A percentile compares a stretch with the other conserved stretches of the same genome.
Evolutionary conservation across 192 early-diverging fungal genomes (phyloP).

Genomic region (Piromyces finnis): DNA sequence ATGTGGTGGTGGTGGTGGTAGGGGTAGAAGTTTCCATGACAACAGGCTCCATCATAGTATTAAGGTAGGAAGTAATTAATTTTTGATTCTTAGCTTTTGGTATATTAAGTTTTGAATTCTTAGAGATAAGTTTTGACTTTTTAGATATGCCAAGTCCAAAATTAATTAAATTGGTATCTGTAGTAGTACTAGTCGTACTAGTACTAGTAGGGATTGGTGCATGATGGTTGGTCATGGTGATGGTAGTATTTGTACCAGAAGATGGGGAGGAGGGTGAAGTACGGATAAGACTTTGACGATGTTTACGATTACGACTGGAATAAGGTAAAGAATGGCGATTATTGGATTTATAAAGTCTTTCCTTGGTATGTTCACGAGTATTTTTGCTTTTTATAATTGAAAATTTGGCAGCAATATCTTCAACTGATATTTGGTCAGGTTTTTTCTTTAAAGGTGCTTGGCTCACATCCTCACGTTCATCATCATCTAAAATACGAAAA

Average conservation of each 20-base stretch:
- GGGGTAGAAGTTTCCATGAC: background rate
- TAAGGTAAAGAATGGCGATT: background rate
- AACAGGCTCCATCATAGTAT: background rate
- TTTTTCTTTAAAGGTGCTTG: no score
- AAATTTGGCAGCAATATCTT: background rate
- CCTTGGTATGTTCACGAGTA: background rate
- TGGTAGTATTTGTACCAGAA: background rate
- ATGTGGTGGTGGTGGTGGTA: background rate
- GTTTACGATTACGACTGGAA: background rate
- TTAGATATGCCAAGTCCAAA: background rate
- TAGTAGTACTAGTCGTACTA: background rate
- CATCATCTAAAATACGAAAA: background rate
- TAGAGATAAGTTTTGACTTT: background rate
- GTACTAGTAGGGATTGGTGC: no score
- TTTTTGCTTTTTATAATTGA: background rate
- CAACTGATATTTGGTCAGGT: background rate
- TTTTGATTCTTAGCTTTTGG: background rate
- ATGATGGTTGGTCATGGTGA: background rate
- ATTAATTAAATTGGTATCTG: background rate
- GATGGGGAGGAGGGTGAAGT: background rate
- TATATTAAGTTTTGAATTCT: background rate
- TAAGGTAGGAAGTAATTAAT: background rate
- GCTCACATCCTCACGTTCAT: no score
- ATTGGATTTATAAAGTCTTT: background rate
- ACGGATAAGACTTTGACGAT: background rate